Percentiles rank a stretch among this genome's conserved stretches.
phyloP scores from a whole-genome alignment of 768 basidiomycete species.

The Tubosaeta sp. region DNA sequence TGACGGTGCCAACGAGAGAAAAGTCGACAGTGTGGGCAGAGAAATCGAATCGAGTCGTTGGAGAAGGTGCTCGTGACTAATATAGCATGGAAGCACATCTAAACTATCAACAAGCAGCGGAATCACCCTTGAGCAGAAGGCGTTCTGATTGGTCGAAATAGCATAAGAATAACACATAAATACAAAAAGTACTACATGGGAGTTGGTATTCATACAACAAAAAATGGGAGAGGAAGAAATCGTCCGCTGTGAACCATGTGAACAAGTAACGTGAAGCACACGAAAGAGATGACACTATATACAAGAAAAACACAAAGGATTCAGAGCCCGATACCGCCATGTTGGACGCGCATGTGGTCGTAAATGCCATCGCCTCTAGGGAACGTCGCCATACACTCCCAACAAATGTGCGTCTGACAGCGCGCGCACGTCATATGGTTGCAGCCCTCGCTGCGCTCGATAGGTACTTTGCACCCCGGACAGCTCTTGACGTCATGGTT shows the following conservation, averaged over 20 bases:
- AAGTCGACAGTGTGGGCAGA: too few relatives aligned
- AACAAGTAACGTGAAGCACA: slow-evolving; percentile 2
- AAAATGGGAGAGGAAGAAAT: background rate
- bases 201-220: slow-evolving; percentile 18
- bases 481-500: slow-evolving; percentile 68
- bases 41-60: too few relatives aligned
- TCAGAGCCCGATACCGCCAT: slow-evolving; percentile 58
- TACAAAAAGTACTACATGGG: slow-evolving; percentile 8
- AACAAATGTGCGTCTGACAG: slow-evolving; percentile 77
- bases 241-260: background rate
- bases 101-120: too few relatives aligned
- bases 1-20: too few relatives aligned
- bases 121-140: too few relatives aligned
- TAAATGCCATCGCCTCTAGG: slow-evolving; percentile 68
- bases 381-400: slow-evolving; percentile 75
- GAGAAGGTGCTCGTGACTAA: too few relatives aligned
- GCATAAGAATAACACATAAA: slow-evolving; percentile 28
- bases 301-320: background rate
- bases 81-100: too few relatives aligned
- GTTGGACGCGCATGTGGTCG: slow-evolving; percentile 64
- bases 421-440: slow-evolving; percentile 79
- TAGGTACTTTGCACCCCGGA: slow-evolving; percentile 64
- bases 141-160: too few relatives aligned
- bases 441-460: slow-evolving; percentile 73
- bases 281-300: background rate